phyloP scores from a whole-genome alignment of 139 green algal species.

The Haematococcus sp. region DNA sequence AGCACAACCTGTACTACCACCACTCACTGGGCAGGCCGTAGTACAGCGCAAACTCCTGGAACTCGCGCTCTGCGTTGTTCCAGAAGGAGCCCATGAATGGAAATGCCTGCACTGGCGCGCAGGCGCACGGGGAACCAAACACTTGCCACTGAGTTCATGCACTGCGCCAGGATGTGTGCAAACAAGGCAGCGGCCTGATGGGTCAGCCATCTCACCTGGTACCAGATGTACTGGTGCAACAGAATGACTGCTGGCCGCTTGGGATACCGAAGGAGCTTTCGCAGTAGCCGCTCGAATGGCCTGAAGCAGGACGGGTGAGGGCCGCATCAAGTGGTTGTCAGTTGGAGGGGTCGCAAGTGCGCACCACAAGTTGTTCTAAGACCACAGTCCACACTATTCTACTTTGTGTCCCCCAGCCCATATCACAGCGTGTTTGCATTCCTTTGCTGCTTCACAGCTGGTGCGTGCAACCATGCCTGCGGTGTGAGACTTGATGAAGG shows the following conservation, averaged over 20 bases:
- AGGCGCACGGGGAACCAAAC: background rate
- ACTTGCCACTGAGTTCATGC: too few relatives aligned
- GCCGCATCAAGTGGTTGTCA: background rate
- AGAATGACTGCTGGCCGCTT: background rate
- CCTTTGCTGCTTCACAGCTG: too few relatives aligned
- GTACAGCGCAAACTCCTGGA: constrained; percentile 32
- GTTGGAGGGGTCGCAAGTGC: background rate
- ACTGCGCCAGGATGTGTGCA: too few relatives aligned
- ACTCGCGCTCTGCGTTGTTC: constrained; percentile 27
- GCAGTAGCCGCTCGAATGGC: constrained; percentile 37
- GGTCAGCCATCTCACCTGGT: background rate
- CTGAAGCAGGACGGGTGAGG: background rate
- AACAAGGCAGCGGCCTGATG: too few relatives aligned
- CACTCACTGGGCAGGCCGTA: constrained; percentile 26
- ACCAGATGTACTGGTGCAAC: constrained; percentile 3
- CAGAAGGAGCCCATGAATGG: constrained; percentile 9
- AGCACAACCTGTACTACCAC: background rate
- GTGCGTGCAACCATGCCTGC: background rate
- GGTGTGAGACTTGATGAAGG: too few relatives aligned
- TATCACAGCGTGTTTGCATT: too few relatives aligned
- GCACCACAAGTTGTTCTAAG: background rate
- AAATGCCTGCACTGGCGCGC: constrained; percentile 8
- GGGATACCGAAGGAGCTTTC: constrained; percentile 27
- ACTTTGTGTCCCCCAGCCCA: too few relatives aligned
- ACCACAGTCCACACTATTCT: too few relatives aligned